Evolutionary conservation across 495 filamentous ascomycete species (phyloP).

Genomic region (Neurospora sp.): DNA sequence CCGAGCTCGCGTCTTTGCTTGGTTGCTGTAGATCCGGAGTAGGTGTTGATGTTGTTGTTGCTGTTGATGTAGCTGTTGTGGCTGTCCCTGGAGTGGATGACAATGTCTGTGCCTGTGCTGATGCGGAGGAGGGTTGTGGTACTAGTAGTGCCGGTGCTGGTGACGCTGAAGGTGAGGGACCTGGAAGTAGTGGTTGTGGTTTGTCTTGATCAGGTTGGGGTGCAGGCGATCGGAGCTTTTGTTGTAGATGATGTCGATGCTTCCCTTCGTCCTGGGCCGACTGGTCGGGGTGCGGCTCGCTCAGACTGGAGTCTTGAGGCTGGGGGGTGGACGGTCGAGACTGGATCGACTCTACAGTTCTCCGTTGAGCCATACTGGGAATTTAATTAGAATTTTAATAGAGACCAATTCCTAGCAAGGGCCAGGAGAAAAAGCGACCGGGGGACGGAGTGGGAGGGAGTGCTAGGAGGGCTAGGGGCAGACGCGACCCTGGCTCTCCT

Average conservation of each 20-base stretch:
- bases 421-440: conserved; percentile 22
- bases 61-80: not conserved
- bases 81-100: conserved; percentile 3
- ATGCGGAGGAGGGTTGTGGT: not conserved
- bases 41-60: not conserved
- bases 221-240: conserved; percentile 1
- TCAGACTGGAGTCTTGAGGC: conserved; percentile 20
- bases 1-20: not conserved
- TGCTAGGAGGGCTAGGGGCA: conserved; percentile 1
- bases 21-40: not conserved
- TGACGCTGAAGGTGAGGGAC: not conserved
- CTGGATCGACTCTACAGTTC: conserved; percentile 18
- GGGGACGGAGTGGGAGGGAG: conserved; percentile 10
- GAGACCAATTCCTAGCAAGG: conserved; percentile 27
- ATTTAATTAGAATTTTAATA: conserved; percentile 36
- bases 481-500: conserved; percentile 32
- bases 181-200: not conserved
- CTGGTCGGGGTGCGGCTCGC: conserved; percentile 18
- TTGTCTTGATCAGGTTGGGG: conserved; percentile 5
- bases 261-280: conserved; percentile 2
- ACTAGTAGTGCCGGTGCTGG: not conserved
- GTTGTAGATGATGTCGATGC: conserved; percentile 5
- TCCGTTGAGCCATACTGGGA: conserved; percentile 31
- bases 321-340: conserved; percentile 16
- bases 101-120: conserved; percentile 3